Evolutionary conservation across 306 rosid species (phyloP), one percentile per base, ranked within the genome.

Genomic region (Arachis stenosperma): DNA sequence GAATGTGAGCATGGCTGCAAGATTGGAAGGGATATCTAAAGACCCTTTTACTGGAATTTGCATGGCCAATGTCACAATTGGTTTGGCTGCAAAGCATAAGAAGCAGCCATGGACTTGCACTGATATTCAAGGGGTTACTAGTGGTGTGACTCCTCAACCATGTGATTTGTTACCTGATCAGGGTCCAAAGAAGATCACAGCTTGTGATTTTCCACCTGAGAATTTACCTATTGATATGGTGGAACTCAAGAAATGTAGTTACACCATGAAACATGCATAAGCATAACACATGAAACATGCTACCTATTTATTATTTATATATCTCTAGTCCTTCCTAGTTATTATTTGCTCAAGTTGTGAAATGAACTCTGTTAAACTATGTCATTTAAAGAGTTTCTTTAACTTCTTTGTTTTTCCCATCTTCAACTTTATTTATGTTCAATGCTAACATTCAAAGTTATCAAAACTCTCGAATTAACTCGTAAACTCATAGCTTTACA

Each of bases 31-130:
- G 40, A 90, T 90, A 50, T 72, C 96, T 0, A 79, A 77, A 8
- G 87, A 89, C 78, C 88, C 88, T 0, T 89, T 93, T 59, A 83
- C 85, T 1, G 90, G 89, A 36, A 88, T 92, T 14, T 92, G 98
- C 76, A 79, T 92, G 50, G 81, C 98, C 3, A 93, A 93, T 56
- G 88, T 86, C 8, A 89, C 96, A 7, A 87, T 88, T 41, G 51
- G 75, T 40, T 57, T 89, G 85, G 90, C 90, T 2, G 81, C 79
- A 0, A 88, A 93, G 74, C 76, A 86, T 3, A 86, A 92, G 90
- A 88, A 92, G 78, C 87, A 83, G 72, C 81, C 85, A 15, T 90
- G 98, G 96, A 88, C 84, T 6, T 90, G 98, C 48, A 67, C 78
- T 8, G 86, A 86, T 60, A 71, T 90, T 42, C 68, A 59, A 41